Evolutionary conservation across 2,329 filamentous ascomycete genomes (phyloP).

Genomic region (Ascochyta clinopodiicola): DNA sequence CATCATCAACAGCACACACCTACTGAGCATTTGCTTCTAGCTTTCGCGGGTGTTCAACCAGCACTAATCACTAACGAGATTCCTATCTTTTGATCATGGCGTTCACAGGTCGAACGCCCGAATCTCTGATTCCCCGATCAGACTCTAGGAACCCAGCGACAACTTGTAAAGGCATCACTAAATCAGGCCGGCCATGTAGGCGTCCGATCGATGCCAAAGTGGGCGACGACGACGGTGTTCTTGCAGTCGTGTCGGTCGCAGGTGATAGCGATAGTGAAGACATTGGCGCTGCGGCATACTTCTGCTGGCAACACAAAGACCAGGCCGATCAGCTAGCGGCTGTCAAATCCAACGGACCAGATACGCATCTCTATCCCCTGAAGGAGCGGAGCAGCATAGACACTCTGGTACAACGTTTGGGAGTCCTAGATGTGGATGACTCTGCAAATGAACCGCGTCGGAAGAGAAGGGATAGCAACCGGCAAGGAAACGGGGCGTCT

Average conservation of each 20-base stretch:
- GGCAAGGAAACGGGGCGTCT: constrained; percentile 22
- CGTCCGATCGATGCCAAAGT: constrained; percentile 66
- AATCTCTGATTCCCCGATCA: constrained; percentile 76
- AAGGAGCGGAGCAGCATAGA: constrained; percentile 80
- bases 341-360: constrained; percentile 27
- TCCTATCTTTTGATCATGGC: constrained; percentile 24
- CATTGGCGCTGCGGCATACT: constrained; percentile 67
- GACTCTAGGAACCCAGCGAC: constrained; percentile 84
- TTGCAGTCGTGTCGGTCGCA: constrained; percentile 50
- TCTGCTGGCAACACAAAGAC: constrained; percentile 95
- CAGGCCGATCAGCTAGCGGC: constrained; percentile 65
- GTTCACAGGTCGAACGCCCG: constrained; percentile 67
- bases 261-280: constrained; percentile 58
- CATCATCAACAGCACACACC: neutral
- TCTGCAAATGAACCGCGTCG: constrained; percentile 46
- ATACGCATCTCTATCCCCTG: constrained; percentile 61
- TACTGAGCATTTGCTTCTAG: neutral
- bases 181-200: constrained; percentile 82
- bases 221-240: constrained; percentile 45
- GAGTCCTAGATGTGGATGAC: constrained; percentile 70
- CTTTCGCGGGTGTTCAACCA: neutral
- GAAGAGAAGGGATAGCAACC: constrained; percentile 35
- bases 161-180: constrained; percentile 88
- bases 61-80: neutral
- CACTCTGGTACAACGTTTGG: constrained; percentile 80